These are phyloP conservation scores for Harrya chromipes DNA, from an alignment of 768 basidiomycete genomes.

Conservation along the genomic window DNA sequence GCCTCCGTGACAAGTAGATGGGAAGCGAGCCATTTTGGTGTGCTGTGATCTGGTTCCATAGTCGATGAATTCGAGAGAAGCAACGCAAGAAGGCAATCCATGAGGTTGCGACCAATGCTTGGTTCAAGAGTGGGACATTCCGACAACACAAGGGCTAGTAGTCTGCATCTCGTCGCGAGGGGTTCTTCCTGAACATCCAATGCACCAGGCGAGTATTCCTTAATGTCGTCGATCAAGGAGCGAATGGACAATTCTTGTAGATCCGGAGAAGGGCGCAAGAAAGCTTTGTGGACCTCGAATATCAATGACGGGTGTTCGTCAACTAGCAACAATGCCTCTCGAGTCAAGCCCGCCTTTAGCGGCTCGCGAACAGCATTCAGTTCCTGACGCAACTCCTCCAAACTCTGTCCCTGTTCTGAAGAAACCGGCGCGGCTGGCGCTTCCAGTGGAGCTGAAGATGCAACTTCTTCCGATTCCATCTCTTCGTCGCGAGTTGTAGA, in stretches of 20 bases:
- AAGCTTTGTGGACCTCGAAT: constrained; percentile 83
- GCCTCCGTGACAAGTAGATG: constrained; percentile 85
- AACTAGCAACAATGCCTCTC: constrained; percentile 71
- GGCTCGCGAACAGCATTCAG: constrained; percentile 65
- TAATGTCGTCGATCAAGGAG: constrained; percentile 75
- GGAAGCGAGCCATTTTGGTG: constrained; percentile 86
- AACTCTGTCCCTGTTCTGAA: constrained; percentile 37
- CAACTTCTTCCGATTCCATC: constrained; percentile 24
- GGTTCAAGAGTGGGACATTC: constrained; percentile 65
- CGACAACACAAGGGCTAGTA: constrained; percentile 79
- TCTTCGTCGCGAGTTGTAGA: constrained; percentile 26
- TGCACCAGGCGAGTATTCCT: constrained; percentile 58
- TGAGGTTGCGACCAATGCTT: constrained; percentile 53
- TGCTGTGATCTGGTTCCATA: constrained; percentile 47
- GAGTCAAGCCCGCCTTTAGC: constrained; percentile 60
- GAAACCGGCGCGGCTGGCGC: constrained; percentile 7
- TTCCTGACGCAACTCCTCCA: constrained; percentile 63
- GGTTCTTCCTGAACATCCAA: constrained; percentile 73
- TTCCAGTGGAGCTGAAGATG: constrained; percentile 17
- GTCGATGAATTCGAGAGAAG: constrained; percentile 55
- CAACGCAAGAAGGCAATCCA: constrained; percentile 67
- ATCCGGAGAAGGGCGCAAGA: constrained; percentile 59
- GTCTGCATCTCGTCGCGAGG: constrained; percentile 76
- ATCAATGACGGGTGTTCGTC: constrained; percentile 86
- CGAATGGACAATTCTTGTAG: constrained; percentile 66